phyloP scores from a whole-genome alignment of 2,329 filamentous ascomycete genomes.

The Raffaelea deltoideospora region DNA sequence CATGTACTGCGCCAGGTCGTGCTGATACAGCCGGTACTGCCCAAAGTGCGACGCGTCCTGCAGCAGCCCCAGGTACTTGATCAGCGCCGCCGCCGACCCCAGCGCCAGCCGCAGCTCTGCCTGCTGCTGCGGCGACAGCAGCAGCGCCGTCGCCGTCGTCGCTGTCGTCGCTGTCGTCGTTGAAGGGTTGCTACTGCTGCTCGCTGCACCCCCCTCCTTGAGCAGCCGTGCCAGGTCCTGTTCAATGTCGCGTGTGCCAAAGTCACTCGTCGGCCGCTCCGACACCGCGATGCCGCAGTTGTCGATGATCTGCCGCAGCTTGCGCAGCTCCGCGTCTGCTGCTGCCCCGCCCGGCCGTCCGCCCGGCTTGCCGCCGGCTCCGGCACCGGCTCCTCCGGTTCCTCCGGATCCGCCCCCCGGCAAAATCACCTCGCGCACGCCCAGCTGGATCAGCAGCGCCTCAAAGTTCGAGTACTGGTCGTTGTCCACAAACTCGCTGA shows the following conservation, averaged over 20 bases:
- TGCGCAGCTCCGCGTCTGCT: conserved; percentile 77
- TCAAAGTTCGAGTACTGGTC: conserved; percentile 98
- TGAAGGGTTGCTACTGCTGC: too few species aligned
- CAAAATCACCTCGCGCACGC: conserved; percentile 86
- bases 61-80: conserved; percentile 85
- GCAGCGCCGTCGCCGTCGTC: conserved; percentile 64
- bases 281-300: conserved; percentile 84
- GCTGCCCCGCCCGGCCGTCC: conserved; percentile 37
- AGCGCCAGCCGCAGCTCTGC: conserved; percentile 93
- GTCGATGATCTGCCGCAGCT: conserved; percentile 77
- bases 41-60: conserved; percentile 91
- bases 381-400: too few species aligned
- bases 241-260: conserved; percentile 82
- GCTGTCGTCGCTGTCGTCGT: too few species aligned
- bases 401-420: too few species aligned
- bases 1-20: conserved; percentile 95
- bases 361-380: conserved; percentile 50
- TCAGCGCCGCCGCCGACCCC: conserved; percentile 82
- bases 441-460: conserved; percentile 86
- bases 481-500: conserved; percentile 98
- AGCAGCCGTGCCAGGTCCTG: conserved; percentile 80
- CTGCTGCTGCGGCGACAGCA: conserved; percentile 70
- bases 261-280: conserved; percentile 62
- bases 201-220: too few species aligned
- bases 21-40: conserved; percentile 93